phyloP scores from a whole-genome alignment of 768 basidiomycete species.

The Mycena leptocephala region DNA sequence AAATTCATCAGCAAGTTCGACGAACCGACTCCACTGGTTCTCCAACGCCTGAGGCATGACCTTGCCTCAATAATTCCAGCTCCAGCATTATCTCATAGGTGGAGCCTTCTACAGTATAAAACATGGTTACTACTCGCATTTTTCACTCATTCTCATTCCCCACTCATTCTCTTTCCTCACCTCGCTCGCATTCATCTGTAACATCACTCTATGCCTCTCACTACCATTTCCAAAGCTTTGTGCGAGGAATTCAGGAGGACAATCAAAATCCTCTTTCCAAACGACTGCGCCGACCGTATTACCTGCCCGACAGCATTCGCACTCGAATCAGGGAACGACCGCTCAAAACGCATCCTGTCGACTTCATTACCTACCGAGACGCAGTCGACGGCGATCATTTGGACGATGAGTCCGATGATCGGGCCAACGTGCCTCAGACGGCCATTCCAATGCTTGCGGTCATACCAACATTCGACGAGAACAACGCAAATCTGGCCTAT shows the following conservation, averaged over 20 bases:
- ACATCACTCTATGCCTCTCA: no score
- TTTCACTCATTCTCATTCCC: background rate
- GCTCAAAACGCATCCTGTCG: background rate
- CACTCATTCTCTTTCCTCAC: no score
- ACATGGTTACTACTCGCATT: background rate
- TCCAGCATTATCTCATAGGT: background rate
- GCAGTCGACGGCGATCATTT: no score
- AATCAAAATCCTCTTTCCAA: background rate
- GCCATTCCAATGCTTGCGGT: no score
- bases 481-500: background rate
- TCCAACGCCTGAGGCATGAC: no score
- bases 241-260: no score
- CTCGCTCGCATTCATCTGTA: no score
- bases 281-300: background rate
- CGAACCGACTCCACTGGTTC: no score
- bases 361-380: background rate
- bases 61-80: background rate
- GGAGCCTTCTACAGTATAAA: background rate
- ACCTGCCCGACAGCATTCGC: background rate
- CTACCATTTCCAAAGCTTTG: no score
- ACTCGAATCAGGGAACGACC: background rate
- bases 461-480: background rate
- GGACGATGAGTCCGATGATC: no score
- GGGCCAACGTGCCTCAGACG: no score
- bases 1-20: background rate